A percentile compares a stretch with the other conserved stretches of the same genome.
These are phyloP conservation scores for Fusarium pilosicola DNA, from an alignment of 2,329 filamentous ascomycete genomes.

Conservation along the genomic window DNA sequence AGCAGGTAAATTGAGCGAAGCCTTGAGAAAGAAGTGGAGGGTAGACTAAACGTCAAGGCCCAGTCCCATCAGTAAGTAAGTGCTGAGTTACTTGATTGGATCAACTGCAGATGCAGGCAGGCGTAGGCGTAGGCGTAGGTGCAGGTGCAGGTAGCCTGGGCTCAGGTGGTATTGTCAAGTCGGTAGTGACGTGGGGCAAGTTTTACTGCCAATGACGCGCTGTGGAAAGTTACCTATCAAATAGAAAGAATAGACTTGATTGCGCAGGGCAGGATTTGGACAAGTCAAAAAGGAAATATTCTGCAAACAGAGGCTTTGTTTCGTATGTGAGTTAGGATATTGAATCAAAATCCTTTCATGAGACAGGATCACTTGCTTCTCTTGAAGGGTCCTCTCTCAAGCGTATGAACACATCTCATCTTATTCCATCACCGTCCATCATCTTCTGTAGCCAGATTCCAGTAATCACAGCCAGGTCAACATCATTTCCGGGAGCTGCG, in stretches of 20 bases:
- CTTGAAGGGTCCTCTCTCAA: not conserved
- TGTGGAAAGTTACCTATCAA: slow-evolving; percentile 10
- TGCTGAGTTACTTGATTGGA: slow-evolving; percentile 1
- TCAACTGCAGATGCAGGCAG: slow-evolving; percentile 3
- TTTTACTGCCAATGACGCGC: slow-evolving; percentile 33
- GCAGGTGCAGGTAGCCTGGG: not conserved
- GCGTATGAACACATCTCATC: not conserved
- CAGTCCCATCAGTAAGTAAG: not conserved
- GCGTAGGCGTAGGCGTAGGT: not conserved
- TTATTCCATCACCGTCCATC: slow-evolving; percentile 34
- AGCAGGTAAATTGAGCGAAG: slow-evolving; percentile 12
- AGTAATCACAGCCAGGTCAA: slow-evolving; percentile 4
- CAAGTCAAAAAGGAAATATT: not conserved
- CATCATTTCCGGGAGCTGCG: slow-evolving; percentile 5
- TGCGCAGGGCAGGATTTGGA: slow-evolving; percentile 7
- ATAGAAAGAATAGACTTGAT: not conserved
- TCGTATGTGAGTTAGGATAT: not conserved
- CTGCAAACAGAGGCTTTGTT: not conserved
- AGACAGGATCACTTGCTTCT: no score
- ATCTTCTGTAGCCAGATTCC: slow-evolving; percentile 40
- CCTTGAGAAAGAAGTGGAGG: not conserved
- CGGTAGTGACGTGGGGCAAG: slow-evolving; percentile 36
- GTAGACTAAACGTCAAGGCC: not conserved
- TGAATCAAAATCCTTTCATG: not conserved
- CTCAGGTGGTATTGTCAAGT: slow-evolving; percentile 8